Conservation (phyloP, 768 basidiomycete genomes). For the Auricularia cornea region DNA sequence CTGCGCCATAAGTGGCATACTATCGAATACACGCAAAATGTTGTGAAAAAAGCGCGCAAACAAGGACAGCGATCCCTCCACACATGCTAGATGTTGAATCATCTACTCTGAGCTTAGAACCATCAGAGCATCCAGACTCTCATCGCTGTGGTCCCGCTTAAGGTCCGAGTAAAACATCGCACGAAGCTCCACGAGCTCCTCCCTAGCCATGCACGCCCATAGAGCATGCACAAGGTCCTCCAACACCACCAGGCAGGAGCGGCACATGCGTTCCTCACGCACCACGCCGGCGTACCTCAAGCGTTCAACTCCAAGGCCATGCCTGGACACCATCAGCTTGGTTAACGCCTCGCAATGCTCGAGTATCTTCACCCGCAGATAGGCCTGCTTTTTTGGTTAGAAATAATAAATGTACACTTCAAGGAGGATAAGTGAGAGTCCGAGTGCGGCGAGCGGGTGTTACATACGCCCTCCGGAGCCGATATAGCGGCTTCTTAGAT, state of each 20-base stretch:
- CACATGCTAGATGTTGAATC: neutral
- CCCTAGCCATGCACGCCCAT: neutral
- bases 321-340: conserved; percentile 7
- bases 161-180: neutral
- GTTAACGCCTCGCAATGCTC: conserved; percentile 9
- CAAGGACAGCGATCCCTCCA: neutral
- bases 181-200: neutral
- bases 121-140: neutral
- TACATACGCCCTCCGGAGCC: no score
- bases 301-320: conserved; percentile 12
- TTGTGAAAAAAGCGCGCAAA: neutral
- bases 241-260: conserved; percentile 10
- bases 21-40: neutral
- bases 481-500: no score
- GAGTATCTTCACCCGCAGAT: conserved; percentile 5
- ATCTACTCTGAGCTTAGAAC: neutral
- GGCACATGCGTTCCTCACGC: conserved; percentile 4
- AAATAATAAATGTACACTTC: no score
- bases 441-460: no score
- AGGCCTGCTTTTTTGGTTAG: no score
- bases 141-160: neutral
- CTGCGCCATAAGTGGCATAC: no score
- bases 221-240: neutral
- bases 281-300: conserved; percentile 4
- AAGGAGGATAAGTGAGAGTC: no score